phyloP scores from a whole-genome alignment of 306 rosid species.

The Mimosa pudica region DNA sequence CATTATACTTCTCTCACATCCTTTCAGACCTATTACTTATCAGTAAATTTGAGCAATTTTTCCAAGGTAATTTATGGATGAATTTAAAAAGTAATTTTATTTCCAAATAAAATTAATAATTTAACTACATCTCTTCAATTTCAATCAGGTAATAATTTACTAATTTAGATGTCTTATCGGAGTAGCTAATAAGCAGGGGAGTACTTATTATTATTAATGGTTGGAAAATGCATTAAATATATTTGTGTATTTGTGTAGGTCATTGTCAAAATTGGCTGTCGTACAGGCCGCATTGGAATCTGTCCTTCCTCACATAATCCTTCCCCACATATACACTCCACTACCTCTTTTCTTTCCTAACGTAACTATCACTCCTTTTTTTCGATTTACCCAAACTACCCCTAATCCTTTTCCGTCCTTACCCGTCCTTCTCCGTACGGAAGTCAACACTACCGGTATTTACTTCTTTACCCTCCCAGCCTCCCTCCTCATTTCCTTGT shows the following conservation, averaged over 20 bases:
- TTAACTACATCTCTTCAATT: too few relatives aligned
- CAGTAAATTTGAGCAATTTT: too few relatives aligned
- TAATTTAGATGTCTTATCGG: too few relatives aligned
- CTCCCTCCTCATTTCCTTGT: not conserved
- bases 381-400: slow-evolving; percentile 26
- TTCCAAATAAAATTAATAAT: too few relatives aligned
- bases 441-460: fast-evolving
- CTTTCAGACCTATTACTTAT: too few relatives aligned
- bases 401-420: slow-evolving; percentile 54
- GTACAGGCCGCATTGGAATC: slow-evolving; percentile 83
- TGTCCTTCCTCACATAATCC: slow-evolving; percentile 97
- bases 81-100: too few relatives aligned
- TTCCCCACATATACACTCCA: slow-evolving; percentile 64
- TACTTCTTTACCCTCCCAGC: slow-evolving; percentile 32
- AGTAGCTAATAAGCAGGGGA: too few relatives aligned
- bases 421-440: slow-evolving; percentile 70
- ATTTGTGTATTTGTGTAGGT: not conserved
- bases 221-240: too few relatives aligned
- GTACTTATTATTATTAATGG: too few relatives aligned
- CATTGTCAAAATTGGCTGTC: slow-evolving; percentile 23
- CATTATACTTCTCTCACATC: too few relatives aligned
- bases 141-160: too few relatives aligned
- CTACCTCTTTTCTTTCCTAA: not conserved
- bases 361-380: slow-evolving; percentile 20
- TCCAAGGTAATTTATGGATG: too few relatives aligned